Conservation (phyloP, 2,329 filamentous ascomycete genomes). For the Didymella keratinophila region DNA sequence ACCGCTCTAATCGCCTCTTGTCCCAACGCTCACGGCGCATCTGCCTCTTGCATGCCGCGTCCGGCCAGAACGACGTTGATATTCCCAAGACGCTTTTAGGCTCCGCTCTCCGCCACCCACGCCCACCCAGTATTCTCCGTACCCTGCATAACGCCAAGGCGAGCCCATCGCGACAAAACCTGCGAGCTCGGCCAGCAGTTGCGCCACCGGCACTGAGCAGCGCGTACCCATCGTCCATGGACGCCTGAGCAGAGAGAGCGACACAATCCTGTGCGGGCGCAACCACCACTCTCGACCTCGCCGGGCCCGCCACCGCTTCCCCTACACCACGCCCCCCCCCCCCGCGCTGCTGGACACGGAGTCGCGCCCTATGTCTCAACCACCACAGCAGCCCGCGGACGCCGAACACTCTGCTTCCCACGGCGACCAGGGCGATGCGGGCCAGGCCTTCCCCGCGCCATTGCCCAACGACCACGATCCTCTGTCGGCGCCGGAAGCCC, state of each 20-base stretch:
- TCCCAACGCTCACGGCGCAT: conserved; percentile 7
- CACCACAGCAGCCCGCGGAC: conserved; percentile 27
- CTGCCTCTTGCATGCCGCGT: conserved; percentile 9
- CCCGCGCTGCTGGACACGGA: conserved; percentile 16
- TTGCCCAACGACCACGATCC: conserved; percentile 23
- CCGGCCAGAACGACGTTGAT: conserved; percentile 9
- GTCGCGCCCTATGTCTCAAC: conserved; percentile 39
- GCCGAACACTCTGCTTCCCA: conserved; percentile 19
- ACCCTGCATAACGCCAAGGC: conserved; percentile 36
- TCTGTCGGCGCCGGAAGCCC: conserved; percentile 14
- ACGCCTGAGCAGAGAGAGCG: conserved; percentile 26
- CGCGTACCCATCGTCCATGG: conserved; percentile 27
- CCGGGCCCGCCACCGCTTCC: conserved; percentile 13
- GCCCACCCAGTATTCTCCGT: conserved; percentile 26
- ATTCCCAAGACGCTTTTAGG: conserved; percentile 7
- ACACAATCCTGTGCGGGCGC: conserved; percentile 17
- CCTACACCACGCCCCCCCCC: background rate
- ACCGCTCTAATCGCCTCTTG: background rate
- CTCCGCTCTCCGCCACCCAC: conserved; percentile 19
- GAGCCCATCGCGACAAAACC: conserved; percentile 18
- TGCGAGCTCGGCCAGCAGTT: conserved; percentile 8
- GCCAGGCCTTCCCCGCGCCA: conserved; percentile 25
- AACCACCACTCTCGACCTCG: background rate
- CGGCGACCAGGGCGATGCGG: conserved; percentile 12
- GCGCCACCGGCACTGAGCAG: conserved; percentile 2